These are phyloP conservation scores for Cercospora brassicicola DNA, from an alignment of 2,329 filamentous ascomycete genomes.

Conservation along the genomic window DNA sequence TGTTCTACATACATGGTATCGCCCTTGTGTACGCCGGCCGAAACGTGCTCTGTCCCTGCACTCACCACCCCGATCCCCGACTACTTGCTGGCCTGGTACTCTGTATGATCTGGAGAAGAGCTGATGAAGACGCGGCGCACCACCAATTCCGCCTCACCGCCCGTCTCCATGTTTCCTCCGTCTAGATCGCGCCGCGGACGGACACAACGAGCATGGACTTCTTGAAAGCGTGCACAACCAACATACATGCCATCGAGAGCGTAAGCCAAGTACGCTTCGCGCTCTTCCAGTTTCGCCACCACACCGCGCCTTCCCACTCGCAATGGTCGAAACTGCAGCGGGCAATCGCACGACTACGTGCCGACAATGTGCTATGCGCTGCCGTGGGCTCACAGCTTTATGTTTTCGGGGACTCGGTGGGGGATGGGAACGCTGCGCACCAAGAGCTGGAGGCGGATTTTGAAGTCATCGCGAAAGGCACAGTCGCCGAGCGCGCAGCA, in stretches of 20 bases:
- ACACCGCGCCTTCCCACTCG: background rate
- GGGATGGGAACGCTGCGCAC: background rate
- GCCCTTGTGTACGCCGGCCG: background rate
- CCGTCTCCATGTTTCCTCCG: conserved; percentile 31
- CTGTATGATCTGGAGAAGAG: background rate
- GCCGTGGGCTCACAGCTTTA: conserved; percentile 15
- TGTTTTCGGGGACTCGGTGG: conserved; percentile 17
- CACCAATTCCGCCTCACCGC: background rate
- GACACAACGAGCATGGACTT: conserved; percentile 36
- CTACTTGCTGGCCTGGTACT: background rate
- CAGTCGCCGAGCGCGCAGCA: background rate
- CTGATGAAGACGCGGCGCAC: conserved; percentile 6
- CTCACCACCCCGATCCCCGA: background rate
- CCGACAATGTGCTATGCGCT: conserved; percentile 26
- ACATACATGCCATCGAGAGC: conserved; percentile 33
- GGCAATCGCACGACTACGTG: conserved; percentile 19
- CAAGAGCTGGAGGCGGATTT: background rate
- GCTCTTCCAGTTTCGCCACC: conserved; percentile 14
- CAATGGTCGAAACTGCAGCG: conserved; percentile 10
- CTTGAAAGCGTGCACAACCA: conserved; percentile 38
- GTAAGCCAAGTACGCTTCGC: conserved; percentile 17
- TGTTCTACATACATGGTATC: background rate
- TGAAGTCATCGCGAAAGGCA: background rate
- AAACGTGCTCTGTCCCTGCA: background rate
- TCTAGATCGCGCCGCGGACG: conserved; percentile 5